Evolutionary conservation across 176 grass and related monocot species (phyloP), one percentile per base, ranked within the genome.

Genomic region (Oryza glumipatula): DNA sequence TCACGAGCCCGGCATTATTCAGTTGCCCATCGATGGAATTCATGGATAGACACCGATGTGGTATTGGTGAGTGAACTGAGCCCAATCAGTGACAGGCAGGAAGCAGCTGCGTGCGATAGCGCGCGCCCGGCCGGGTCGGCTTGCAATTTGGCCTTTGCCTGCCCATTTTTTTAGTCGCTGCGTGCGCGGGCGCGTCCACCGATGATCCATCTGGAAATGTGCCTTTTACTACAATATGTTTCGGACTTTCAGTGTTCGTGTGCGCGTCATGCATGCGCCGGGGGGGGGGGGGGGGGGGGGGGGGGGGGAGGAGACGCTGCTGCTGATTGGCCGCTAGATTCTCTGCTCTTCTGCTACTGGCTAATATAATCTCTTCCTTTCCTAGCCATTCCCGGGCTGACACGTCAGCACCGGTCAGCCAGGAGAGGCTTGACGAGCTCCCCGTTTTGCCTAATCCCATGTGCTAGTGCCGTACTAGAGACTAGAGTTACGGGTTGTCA

Each of bases 1-100:
- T 67, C 86, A 88, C 81, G 87, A 74, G 78, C 66, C 52, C 3
- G 13, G 81, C 82, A 89, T 89, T 85, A 90, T 81, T 90, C 82
- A 48, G 56, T 11, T 14, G 67, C 65, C 30, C 65, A 24, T 49
- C 33, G 74, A 76, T 30, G 72, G 68, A 19, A 19, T 46, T 36
- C 41, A 54, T 65, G 69, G 79, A 63, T 66, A 15, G 76, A 64
- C 82, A 44, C 76, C 52, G 52, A 56, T 56, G 52, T 21, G 5
- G 49, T 16, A 85, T 78, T 74, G 58, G 61, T 80, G 71, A 9
- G 23, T 9, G 70, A 74, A 23, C 56, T 45, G 70, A 23, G 33
- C 65, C 74, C 83, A 77, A 61, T 85, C 10, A 45, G 49, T 61
- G 83, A 60, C 65, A 70, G 74, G 24, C 83, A 83, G 70, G 11